Base-by-base conservation (phyloP, 2,329 filamentous ascomycete species). In the Diplodia scrobiculata region DNA sequence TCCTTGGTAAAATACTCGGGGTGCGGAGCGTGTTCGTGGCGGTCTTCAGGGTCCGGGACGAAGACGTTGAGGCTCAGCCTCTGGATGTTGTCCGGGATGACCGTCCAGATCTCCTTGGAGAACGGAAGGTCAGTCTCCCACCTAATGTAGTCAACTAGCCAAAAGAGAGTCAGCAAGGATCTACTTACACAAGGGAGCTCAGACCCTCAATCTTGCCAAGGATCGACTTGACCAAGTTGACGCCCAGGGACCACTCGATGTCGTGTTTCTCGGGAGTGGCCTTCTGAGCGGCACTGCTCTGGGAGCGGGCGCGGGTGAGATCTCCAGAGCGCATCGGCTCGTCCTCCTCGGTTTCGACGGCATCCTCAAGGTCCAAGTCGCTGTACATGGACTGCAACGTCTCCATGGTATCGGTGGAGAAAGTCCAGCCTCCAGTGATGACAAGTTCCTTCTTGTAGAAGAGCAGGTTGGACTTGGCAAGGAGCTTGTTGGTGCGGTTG, bases 51-150 rank as follows among this genome's bases (percentile, higher is more conserved):
- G 14, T 72, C 68, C 9, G 71, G 72, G 13, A 71, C 66, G 27
- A 72, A 68, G 3, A 77, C 67, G 36, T 76, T 71, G 27, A 76
- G 21, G n/a, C 72, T 68, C 32, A 77, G 68, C 64, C 75, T 74
- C 3, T 68, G 71, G 27, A 77, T 67, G 5, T 67, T 68, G 0
- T 62, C 68, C 1, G 72, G 69, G 27, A 76, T 67, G 48, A 67
- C 67, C 2, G 68, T 38, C 69, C 71, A 76, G 41, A 73, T 52
- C 2, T 54, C 62, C 1, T 70, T 62, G 60, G 69, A 71, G 66
- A 76, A 76, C 0, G 73, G 73, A 0, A 76, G 63, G 0, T 65
- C 69, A 1, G 71, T 71, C 17, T 72, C 69, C 75, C 74, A 76
- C 1, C 74, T 76, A n/a, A 21, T 19, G 21, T 47, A 45, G 65